Conservation (phyloP, 495 filamentous ascomycete species). For the Aspergillus leporis region DNA sequence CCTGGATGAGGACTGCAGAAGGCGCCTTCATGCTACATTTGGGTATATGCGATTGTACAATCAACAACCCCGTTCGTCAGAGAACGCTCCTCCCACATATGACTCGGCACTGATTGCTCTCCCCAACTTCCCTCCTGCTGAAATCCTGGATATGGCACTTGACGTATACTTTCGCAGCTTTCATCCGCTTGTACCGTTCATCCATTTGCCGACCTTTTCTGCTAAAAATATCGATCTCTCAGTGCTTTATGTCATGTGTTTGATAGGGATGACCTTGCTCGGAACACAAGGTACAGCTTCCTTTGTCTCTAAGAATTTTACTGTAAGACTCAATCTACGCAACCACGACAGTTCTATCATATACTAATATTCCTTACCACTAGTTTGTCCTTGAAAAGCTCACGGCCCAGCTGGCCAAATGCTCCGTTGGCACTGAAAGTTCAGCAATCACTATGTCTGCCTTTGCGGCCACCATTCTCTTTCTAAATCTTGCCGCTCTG, state of each 20-base stretch:
- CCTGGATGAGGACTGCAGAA: conserved; percentile 50
- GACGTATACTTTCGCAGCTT: conserved; percentile 54
- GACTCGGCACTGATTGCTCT: conserved; percentile 25
- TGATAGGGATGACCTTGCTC: conserved; percentile 52
- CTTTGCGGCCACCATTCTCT: conserved; percentile 48
- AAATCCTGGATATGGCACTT: conserved; percentile 58
- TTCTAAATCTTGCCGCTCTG: conserved; percentile 50
- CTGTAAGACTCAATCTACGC: conserved; percentile 26
- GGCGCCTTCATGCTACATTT: conserved; percentile 43
- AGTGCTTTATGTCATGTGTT: conserved; percentile 51
- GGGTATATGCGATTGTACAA: conserved; percentile 23
- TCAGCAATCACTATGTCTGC: conserved; percentile 43
- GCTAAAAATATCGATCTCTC: conserved; percentile 44
- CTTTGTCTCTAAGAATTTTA: conserved; percentile 49
- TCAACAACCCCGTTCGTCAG: conserved; percentile 27
- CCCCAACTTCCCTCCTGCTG: conserved; percentile 48
- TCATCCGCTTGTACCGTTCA: conserved; percentile 51
- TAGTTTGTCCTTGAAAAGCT: conserved; percentile 45
- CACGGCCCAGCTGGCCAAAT: conserved; percentile 40
- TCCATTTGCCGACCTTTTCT: conserved; percentile 53
- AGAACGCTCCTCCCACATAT: conserved; percentile 30
- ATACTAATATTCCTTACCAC: background rate
- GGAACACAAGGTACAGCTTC: conserved; percentile 49
- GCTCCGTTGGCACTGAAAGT: conserved; percentile 36
- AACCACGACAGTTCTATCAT: too few species aligned